Conservation (phyloP, 805 yeast species). For the Candida manassasensis region DNA sequence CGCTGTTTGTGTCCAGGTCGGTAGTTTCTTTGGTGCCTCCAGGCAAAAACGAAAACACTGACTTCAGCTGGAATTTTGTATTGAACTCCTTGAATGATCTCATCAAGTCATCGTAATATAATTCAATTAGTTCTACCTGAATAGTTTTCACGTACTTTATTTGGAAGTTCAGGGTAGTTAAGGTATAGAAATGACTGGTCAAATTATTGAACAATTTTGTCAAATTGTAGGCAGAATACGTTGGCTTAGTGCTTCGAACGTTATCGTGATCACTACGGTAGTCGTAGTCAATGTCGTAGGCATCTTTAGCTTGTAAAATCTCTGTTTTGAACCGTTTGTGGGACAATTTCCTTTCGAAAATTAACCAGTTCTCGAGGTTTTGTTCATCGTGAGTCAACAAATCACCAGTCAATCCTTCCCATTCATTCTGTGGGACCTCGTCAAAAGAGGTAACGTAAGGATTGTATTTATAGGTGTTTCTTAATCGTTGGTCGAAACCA, state of each 20-base stretch:
- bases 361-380: conserved; percentile 41
- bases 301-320: conserved; percentile 42
- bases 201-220: conserved; percentile 54
- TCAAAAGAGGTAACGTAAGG: conserved; percentile 29
- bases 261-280: conserved; percentile 20
- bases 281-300: conserved; percentile 59
- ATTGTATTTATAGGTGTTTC: conserved; percentile 41
- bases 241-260: conserved; percentile 41
- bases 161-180: conserved; percentile 48
- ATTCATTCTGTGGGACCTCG: conserved; percentile 24
- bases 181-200: conserved; percentile 49
- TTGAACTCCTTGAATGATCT: conserved; percentile 41
- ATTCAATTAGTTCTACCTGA: conserved; percentile 53
- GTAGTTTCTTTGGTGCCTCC: conserved; percentile 30
- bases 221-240: conserved; percentile 56
- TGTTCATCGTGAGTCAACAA: conserved; percentile 33
- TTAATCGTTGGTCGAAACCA: conserved; percentile 50
- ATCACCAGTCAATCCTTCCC: conserved; percentile 48
- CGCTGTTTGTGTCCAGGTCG: conserved; percentile 12
- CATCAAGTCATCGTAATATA: conserved; percentile 41
- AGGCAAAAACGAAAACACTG: conserved; percentile 31
- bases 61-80: conserved; percentile 29
- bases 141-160: conserved; percentile 53
- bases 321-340: conserved; percentile 45
- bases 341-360: conserved; percentile 50